A percentile compares a stretch with the other conserved stretches of the same genome.
Conservation (phyloP, 352 stramenopile genomes). For the Globisporangium camurandrum region DNA sequence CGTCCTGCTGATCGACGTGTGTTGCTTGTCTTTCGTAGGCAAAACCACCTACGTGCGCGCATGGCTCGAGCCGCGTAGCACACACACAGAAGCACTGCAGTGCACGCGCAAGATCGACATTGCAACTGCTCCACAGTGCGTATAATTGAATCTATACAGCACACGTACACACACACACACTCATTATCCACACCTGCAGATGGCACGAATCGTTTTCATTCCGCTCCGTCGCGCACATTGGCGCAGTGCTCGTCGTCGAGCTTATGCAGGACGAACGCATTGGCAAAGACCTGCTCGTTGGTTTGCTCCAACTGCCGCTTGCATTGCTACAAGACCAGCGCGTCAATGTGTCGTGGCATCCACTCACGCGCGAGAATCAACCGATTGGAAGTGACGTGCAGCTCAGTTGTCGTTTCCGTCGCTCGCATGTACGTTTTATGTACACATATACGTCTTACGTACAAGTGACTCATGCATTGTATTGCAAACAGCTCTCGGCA, state of each 20-base stretch:
- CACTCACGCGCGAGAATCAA: constrained; percentile 27
- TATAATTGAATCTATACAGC: neutral
- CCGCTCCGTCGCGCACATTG: constrained; percentile 29
- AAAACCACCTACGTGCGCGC: constrained; percentile 48
- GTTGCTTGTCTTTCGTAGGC: constrained; percentile 1
- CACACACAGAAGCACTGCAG: constrained; percentile 18
- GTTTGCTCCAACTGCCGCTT: constrained; percentile 30
- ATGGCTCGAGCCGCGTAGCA: constrained; percentile 23
- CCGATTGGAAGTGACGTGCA: constrained; percentile 25
- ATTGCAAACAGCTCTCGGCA: constrained; percentile 39
- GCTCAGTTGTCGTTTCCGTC: constrained; percentile 38
- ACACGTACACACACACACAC: neutral
- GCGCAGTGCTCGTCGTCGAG: constrained; percentile 34
- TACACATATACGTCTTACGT: neutral
- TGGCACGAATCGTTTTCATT: constrained; percentile 47
- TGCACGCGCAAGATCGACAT: constrained; percentile 30
- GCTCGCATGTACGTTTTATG: constrained; percentile 26
- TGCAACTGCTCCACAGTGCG: constrained; percentile 14
- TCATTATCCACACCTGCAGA: neutral
- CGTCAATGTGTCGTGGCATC: constrained; percentile 34
- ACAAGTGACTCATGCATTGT: neutral
- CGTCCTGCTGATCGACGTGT: neutral
- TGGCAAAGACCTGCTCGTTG: constrained; percentile 32
- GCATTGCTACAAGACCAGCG: constrained; percentile 43
- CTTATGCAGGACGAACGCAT: constrained; percentile 61